phyloP scores from a whole-genome alignment of 345 rosid genomes.

The Punica granatum region DNA sequence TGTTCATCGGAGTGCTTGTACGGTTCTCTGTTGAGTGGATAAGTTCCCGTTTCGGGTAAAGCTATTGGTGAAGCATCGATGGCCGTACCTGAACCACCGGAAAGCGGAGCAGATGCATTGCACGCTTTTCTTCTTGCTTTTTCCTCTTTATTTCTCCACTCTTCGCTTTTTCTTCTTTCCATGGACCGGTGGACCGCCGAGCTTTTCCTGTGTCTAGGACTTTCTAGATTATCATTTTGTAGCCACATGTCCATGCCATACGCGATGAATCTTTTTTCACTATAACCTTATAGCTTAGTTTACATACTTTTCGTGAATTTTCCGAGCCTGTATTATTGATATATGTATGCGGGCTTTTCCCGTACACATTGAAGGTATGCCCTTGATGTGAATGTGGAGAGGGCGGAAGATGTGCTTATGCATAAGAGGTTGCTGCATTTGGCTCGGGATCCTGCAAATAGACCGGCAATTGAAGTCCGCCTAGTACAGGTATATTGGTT shows the following conservation, averaged over 20 bases:
- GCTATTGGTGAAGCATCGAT: background rate
- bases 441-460: slow-evolving; percentile 47
- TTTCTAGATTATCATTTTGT: background rate
- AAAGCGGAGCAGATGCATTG: slow-evolving; percentile 2
- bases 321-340: background rate
- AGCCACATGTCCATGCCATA: too few species aligned
- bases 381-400: slow-evolving; percentile 92
- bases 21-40: background rate
- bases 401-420: slow-evolving; percentile 92
- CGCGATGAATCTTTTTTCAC: background rate
- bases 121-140: slow-evolving; percentile 5
- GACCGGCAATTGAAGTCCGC: slow-evolving; percentile 53
- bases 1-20: background rate
- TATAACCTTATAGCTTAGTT: background rate
- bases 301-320: background rate
- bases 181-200: background rate
- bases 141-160: background rate
- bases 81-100: slow-evolving; percentile 1
- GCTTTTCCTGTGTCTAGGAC: background rate
- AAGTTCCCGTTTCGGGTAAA: background rate
- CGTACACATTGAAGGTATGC: slow-evolving; percentile 53
- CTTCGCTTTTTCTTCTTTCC: background rate
- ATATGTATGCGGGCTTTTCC: background rate
- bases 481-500: slow-evolving; percentile 61
- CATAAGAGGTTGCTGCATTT: slow-evolving; percentile 55